Evolutionary conservation across 768 basidiomycete genomes (phyloP), one percentile per base, ranked within the genome.

Genomic region (Tricholoma hemisulphureum): DNA sequence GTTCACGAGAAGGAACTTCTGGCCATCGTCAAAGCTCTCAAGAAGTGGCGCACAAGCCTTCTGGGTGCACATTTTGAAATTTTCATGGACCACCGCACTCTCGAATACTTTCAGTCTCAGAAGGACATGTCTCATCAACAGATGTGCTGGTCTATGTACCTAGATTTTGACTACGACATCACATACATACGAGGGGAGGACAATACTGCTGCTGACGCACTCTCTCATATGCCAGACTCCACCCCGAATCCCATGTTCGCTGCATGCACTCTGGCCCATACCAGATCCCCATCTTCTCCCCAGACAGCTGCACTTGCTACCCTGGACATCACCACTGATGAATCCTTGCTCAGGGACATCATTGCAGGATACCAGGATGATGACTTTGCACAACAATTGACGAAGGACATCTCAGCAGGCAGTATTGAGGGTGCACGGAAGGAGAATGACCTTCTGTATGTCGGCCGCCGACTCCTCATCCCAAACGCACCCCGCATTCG

Each of bases 101-200:
- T 74, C 5, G 70, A 75, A 56, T 51, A 64, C 16, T 70, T 77
- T 23, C 29, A 51, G 14, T 32, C n/a, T 10, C 60, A 61, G 53
- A 58, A 60, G 23, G 58, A 62, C 11, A 49, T 62, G 61, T 67
- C 59, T 20, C 34, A 29, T 35, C 55, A 0, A 7, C 59, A 4
- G 61, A 71, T 0, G 63, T 77, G 1, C 55, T 77, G 3, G 78
- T 73, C 0, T 76, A 77, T 0, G 77, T 82, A 69, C 70, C 73
- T 62, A 58, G 66, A 77, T 24, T 77, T 66, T 54, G 69, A 76
- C 28, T 67, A 65, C 55, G 26, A 56, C 0, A 74, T 77, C 20
- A 52, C 49, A 1, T 77, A 77, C 56, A 58, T 77, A 16, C 20
- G 28, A 0, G 77, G 75, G 0, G 63, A 69, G 16, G 62, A 69